These are phyloP conservation scores for Metarhizium guizhouense DNA, from an alignment of 2,329 filamentous ascomycete genomes.

Conservation along the genomic window DNA sequence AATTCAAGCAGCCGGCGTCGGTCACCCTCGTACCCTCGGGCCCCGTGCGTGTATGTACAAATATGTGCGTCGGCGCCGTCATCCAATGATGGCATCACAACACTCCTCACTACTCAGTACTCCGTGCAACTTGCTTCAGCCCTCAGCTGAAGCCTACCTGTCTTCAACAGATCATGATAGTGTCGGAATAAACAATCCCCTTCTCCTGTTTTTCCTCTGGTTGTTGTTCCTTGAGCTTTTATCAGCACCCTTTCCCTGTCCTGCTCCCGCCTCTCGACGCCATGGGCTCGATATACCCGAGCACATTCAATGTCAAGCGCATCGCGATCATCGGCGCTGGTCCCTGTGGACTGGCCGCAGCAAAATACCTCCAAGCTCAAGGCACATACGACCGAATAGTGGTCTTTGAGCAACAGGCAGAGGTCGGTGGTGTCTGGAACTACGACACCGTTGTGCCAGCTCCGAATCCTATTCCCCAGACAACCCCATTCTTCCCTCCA, in stretches of 20 bases:
- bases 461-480: constrained; percentile 55
- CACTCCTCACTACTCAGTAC: no score
- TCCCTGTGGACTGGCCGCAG: constrained; percentile 67
- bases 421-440: constrained; percentile 80
- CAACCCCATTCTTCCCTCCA: constrained; percentile 50
- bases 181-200: no score
- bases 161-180: no score
- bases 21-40: no score
- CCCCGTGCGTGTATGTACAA: no score
- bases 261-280: background rate
- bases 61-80: no score
- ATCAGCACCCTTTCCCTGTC: background rate
- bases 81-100: no score
- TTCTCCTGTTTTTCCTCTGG: no score
- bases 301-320: constrained; percentile 41
- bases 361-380: constrained; percentile 72
- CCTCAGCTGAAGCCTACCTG: no score
- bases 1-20: no score
- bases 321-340: constrained; percentile 80
- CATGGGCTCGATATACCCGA: constrained; percentile 20
- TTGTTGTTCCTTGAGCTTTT: background rate
- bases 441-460: constrained; percentile 49
- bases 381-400: constrained; percentile 57
- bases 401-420: constrained; percentile 72
- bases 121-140: no score